A percentile compares a stretch with the other conserved stretches of the same genome.
Conservation (phyloP, 257 asterid genomes). For the Knoxia roxburghii region DNA sequence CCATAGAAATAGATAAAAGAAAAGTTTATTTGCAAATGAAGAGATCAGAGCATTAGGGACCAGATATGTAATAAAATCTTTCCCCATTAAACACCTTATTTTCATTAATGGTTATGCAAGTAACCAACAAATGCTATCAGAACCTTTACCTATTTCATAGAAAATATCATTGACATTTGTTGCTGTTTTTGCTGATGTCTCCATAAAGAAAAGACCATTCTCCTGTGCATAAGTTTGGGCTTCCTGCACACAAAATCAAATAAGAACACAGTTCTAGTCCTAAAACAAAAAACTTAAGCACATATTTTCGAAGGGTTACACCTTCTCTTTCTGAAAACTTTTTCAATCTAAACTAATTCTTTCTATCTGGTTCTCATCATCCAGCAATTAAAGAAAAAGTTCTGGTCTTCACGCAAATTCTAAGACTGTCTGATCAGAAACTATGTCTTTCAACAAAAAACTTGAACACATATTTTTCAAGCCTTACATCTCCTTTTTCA, state of each 20-base stretch:
- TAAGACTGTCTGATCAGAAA: not conserved
- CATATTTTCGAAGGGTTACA: not conserved
- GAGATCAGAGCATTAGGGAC: not conserved
- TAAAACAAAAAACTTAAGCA: not conserved
- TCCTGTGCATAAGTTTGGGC: constrained; percentile 34
- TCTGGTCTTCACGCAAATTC: too few relatives aligned
- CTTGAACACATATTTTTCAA: too few relatives aligned
- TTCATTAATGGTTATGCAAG: not conserved
- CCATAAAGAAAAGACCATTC: constrained; percentile 33
- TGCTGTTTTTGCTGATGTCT: constrained; percentile 40
- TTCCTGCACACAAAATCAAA: constrained; percentile 24
- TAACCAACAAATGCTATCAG: constrained; percentile 3
- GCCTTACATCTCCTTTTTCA: too few relatives aligned
- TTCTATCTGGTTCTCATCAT: too few relatives aligned
- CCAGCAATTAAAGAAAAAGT: not conserved
- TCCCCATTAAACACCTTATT: not conserved
- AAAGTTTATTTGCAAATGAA: not conserved
- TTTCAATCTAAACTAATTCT: not conserved
- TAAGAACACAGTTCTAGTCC: not conserved
- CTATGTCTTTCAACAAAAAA: too few relatives aligned
- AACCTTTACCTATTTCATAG: constrained; percentile 30
- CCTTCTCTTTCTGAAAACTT: not conserved
- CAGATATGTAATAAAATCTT: not conserved
- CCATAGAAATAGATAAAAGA: not conserved
- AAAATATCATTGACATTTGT: constrained; percentile 33